Evolutionary conservation across 1,139 yeast genomes (phyloP), one percentile per base, ranked within the genome.

Genomic region (Insectozyma bohioensis): DNA sequence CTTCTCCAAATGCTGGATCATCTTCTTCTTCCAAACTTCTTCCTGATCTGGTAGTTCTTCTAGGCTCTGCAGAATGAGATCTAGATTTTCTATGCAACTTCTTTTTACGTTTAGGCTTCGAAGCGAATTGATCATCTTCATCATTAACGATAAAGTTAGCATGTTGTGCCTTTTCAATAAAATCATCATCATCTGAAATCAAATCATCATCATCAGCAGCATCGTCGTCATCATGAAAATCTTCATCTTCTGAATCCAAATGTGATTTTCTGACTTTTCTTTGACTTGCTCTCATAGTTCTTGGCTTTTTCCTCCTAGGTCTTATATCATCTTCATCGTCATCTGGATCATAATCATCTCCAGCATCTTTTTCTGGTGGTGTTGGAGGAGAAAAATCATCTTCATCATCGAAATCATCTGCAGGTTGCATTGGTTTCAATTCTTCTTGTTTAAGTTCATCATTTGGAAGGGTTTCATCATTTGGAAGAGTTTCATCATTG

Each of bases 191-290:
- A 54, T 35, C 52, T 54, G 36, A 58, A 56, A 13, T 61, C 32
- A 51, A 59, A 7, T 61, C 67, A 30, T 63, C 62, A 21, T 58
- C 65, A 19, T 54, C 67, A 9, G 58, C 55, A 13, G 63, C 69
- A 30, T 48, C 51, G 19, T 45, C 57, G 19, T 44, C 61, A 16
- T 48, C 56, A 16, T 45, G 53, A 9, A 48, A 62, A 6, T 56
- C 50, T 13, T 43, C 54, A 9, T 45, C 43, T 10, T 28, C 39
- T 11, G 21, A 24, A 15, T 45, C 51, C n/a, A n/a, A 20, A 20
- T 20, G 22, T 20, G 22, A 20, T 12, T n/a, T n/a, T n/a, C n/a
- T n/a, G 22, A 10, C 22, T 20, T 20, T 9, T 20, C 11, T 12
- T n/a, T n/a, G n/a, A n/a, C n/a, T n/a, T n/a, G n/a, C 11, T 6